Base-by-base conservation (phyloP, 2,329 filamentous ascomycete species). In the Pseudocercospora fuligena region DNA sequence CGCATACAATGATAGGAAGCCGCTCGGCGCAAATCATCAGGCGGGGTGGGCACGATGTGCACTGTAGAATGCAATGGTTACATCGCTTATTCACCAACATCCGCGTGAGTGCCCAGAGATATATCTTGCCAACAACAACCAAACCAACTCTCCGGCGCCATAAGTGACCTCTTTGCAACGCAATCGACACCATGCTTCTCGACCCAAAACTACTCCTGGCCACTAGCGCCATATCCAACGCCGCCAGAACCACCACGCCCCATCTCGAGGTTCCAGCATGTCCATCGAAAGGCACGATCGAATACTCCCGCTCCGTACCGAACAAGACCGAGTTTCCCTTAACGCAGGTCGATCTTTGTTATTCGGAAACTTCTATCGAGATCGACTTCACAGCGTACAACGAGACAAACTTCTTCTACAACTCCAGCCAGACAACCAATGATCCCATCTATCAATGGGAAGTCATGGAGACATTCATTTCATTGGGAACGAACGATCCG, bases 401-500 rank as follows among this genome's bases (percentile, higher is more conserved):
- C 46, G 66, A 70, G 31, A 64, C 64, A 25, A 64, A 62, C 46
- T 66, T 67, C 62, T 70, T 57, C 61, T 68, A 61, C 68, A 65
- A 68, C 62, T n/a, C 40, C 9, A 29, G 21, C 25, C 40, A 51
- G 43, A 63, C 57, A 6, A 66, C 63, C 14, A 66, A 69, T 27
- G 68, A 67, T 61, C 60, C 66, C 8, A 69, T 69, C 59, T 66
- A 63, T 46, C 14, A 66, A n/a, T 69, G 63, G 56, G 66, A 68
- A 36, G 66, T 69, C 5, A 66, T 69, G 66, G 68, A 69, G 56
- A 53, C 66, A 25, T 69, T 70, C 60, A 66, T 70, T 11, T 29
- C 58, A 6, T 33, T 8, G 11, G 61, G 64, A 23, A 66, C 43
- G 27, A 40, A 59, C 25, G 60, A 61, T 43, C 68, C 68, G 5